Conservation (phyloP, 345 rosid species). For the Gossypium mustelinum region DNA sequence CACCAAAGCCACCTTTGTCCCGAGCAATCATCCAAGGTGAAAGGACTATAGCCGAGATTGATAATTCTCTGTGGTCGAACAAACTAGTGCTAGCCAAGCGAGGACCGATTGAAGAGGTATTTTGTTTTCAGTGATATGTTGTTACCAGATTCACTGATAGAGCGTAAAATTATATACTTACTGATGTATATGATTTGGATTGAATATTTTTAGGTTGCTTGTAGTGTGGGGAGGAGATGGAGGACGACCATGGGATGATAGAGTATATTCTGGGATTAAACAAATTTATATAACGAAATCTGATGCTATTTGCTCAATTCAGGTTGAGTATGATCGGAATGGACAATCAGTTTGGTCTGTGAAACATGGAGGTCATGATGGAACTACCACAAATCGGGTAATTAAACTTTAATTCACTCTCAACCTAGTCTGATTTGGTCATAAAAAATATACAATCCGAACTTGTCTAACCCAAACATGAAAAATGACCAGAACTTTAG, state of each 20-base stretch:
- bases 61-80: slow-evolving; percentile 68
- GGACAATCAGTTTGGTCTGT: slow-evolving; percentile 94
- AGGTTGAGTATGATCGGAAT: slow-evolving; percentile 81
- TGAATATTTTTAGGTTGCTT: slow-evolving; percentile 41
- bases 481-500: no score
- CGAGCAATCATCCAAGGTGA: slow-evolving; percentile 35
- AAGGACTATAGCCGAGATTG: slow-evolving; percentile 43
- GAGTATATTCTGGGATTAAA: slow-evolving; percentile 75
- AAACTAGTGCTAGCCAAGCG: slow-evolving; percentile 61
- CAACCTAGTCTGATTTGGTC: no score
- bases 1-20: slow-evolving; percentile 35
- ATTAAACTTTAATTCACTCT: no score
- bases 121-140: background rate
- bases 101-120: slow-evolving; percentile 63
- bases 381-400: slow-evolving; percentile 69
- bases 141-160: no score
- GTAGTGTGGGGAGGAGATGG: slow-evolving; percentile 79
- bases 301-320: slow-evolving; percentile 67
- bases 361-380: slow-evolving; percentile 72
- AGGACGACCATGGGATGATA: slow-evolving; percentile 88
- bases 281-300: slow-evolving; percentile 65
- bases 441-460: no score
- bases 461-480: no score
- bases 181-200: background rate
- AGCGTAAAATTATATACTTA: no score